These are phyloP conservation scores for Schwanniomyces etchellsii DNA, from an alignment of 1,139 yeast genomes.

Conservation along the genomic window DNA sequence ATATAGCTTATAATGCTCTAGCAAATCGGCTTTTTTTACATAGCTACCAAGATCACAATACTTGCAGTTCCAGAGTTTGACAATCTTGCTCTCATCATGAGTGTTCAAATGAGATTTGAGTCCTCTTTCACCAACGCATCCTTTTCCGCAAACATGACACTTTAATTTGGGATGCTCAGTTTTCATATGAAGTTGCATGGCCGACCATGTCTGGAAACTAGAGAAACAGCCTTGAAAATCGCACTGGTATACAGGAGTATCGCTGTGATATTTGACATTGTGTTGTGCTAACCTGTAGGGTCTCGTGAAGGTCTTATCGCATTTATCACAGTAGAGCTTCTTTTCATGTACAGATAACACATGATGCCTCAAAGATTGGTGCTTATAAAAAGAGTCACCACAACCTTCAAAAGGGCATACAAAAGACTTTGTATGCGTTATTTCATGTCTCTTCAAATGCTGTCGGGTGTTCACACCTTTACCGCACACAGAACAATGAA, in stretches of 20 bases:
- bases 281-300: constrained; percentile 62
- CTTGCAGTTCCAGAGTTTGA: constrained; percentile 60
- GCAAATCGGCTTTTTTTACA: constrained; percentile 28
- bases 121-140: constrained; percentile 70
- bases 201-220: constrained; percentile 71
- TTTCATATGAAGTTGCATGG: constrained; percentile 65
- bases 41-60: constrained; percentile 38
- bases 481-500: constrained; percentile 68
- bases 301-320: constrained; percentile 54
- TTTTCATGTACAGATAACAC: constrained; percentile 56
- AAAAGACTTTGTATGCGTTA: constrained; percentile 71
- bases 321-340: constrained; percentile 47
- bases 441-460: constrained; percentile 76
- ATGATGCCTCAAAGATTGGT: constrained; percentile 75
- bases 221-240: constrained; percentile 54
- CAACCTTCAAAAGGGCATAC: constrained; percentile 61
- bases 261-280: constrained; percentile 53
- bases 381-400: constrained; percentile 63
- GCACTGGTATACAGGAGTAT: constrained; percentile 55
- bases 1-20: constrained; percentile 37
- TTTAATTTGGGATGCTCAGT: constrained; percentile 66
- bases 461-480: constrained; percentile 81
- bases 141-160: constrained; percentile 65
- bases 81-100: constrained; percentile 46
- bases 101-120: constrained; percentile 63